Conservation (phyloP, 352 stramenopile species). For the Globisporangium okanoganense region DNA sequence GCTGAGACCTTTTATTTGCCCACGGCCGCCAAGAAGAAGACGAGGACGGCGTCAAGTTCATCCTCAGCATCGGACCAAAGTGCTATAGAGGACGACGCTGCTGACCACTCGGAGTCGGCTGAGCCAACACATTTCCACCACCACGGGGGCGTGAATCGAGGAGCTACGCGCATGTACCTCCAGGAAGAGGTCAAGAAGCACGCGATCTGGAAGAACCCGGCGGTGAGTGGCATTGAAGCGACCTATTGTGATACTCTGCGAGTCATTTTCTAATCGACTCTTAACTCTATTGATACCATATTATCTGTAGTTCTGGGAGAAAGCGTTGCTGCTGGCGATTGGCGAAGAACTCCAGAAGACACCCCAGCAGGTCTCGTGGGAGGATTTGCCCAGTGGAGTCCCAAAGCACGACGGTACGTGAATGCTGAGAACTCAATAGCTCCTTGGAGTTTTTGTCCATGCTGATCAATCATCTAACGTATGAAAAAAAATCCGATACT, state of each 20-base stretch:
- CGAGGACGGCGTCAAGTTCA: slow-evolving; percentile 2
- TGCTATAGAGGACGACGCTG: background rate
- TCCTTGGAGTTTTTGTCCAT: background rate
- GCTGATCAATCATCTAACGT: background rate
- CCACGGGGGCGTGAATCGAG: slow-evolving; percentile 21
- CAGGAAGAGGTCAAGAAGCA: slow-evolving; percentile 85
- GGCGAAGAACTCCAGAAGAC: slow-evolving; percentile 80
- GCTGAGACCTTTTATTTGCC: slow-evolving; percentile 77
- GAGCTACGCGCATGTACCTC: slow-evolving; percentile 61
- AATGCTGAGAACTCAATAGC: background rate
- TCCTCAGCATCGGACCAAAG: slow-evolving; percentile 3
- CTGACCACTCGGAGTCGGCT: background rate
- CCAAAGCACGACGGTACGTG: slow-evolving; percentile 43
- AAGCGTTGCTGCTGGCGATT: slow-evolving; percentile 75
- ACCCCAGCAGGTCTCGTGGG: slow-evolving; percentile 70
- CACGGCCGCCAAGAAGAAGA: slow-evolving; percentile 5
- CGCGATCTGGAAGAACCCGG: slow-evolving; percentile 78
- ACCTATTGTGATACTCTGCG: background rate
- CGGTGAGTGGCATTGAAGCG: slow-evolving; percentile 22
- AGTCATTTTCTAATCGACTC: background rate
- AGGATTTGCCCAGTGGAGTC: slow-evolving; percentile 61
- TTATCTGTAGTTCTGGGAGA: slow-evolving; percentile 73
- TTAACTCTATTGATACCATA: background rate
- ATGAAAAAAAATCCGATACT: too few relatives aligned
- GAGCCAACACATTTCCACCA: slow-evolving; percentile 7